Evolutionary conservation across 2,329 filamentous ascomycete species (phyloP).

Genomic region (Alternaria brassicicola): DNA sequence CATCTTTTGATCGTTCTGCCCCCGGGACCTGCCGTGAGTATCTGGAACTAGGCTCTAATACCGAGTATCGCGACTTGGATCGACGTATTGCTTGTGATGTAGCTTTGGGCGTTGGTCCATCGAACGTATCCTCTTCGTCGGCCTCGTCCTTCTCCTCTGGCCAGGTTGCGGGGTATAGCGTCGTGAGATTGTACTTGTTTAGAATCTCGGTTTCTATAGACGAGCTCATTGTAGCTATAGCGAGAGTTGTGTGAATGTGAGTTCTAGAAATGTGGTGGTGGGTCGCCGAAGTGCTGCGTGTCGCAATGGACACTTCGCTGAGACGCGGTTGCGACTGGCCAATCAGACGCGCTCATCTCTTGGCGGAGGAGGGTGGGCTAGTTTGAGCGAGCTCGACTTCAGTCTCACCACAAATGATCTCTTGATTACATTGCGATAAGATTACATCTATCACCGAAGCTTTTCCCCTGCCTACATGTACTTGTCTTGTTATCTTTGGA

Average conservation of each 20-base stretch:
- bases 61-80: constrained; percentile 83
- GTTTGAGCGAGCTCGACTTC: not conserved
- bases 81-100: constrained; percentile 46
- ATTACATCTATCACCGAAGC: too few species aligned
- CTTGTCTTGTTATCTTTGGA: not conserved
- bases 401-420: not conserved
- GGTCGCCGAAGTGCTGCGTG: constrained; percentile 14
- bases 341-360: constrained; percentile 27
- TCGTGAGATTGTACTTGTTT: constrained; percentile 87
- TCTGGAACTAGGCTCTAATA: constrained; percentile 76
- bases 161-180: constrained; percentile 82
- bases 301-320: constrained; percentile 20
- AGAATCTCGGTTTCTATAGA: constrained; percentile 71
- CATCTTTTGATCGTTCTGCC: constrained; percentile 70
- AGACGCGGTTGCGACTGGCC: constrained; percentile 29
- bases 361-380: constrained; percentile 12
- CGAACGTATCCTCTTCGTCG: constrained; percentile 55
- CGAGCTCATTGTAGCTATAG: constrained; percentile 33
- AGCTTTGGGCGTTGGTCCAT: constrained; percentile 56
- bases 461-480: too few species aligned
- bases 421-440: not conserved
- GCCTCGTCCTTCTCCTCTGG: constrained; percentile 78
- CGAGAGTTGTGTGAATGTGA: constrained; percentile 1
- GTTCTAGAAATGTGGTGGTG: not conserved
- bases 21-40: constrained; percentile 71